phyloP scores from a whole-genome alignment of 73 alveolate genomes.

The Halteria grandinella region DNA sequence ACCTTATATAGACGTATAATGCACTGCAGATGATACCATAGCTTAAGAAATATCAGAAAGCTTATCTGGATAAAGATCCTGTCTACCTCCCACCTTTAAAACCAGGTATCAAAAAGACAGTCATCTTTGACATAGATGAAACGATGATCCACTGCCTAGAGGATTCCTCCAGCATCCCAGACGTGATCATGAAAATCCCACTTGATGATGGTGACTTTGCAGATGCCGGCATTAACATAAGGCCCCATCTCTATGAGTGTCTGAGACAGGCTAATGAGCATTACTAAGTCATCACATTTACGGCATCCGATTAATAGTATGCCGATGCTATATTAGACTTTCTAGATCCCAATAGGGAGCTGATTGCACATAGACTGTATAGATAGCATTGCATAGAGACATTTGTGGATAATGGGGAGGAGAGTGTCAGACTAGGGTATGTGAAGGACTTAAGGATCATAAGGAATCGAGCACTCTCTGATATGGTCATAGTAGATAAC shows the following conservation, averaged over 20 bases:
- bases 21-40: slow-evolving; percentile 46
- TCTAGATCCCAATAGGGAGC: slow-evolving; percentile 85
- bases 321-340: slow-evolving; percentile 88
- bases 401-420: no score
- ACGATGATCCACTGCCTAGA: slow-evolving; percentile 84
- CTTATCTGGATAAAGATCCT: slow-evolving; percentile 16
- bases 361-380: slow-evolving; percentile 77
- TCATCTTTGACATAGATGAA: slow-evolving; percentile 86
- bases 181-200: slow-evolving; percentile 65
- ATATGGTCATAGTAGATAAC: slow-evolving; percentile 63
- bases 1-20: slow-evolving; percentile 54
- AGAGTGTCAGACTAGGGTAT: slow-evolving; percentile 75
- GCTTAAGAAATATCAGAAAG: slow-evolving; percentile 30
- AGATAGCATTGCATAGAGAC: slow-evolving; percentile 77
- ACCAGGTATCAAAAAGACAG: slow-evolving; percentile 61
- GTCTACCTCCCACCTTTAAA: slow-evolving; percentile 47
- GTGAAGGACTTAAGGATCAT: slow-evolving; percentile 68
- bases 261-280: slow-evolving; percentile 61
- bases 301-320: slow-evolving; percentile 86
- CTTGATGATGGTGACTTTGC: slow-evolving; percentile 57
- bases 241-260: slow-evolving; percentile 79
- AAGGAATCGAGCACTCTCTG: slow-evolving; percentile 39
- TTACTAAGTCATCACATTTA: slow-evolving; percentile 72
- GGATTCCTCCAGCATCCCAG: slow-evolving; percentile 55
- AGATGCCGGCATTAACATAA: slow-evolving; percentile 71